A percentile compares a stretch with the other conserved stretches of the same genome.
Evolutionary conservation across 2,329 filamentous ascomycete species (phyloP).

Genomic region (Paecilomyces dactylethromorphus): DNA sequence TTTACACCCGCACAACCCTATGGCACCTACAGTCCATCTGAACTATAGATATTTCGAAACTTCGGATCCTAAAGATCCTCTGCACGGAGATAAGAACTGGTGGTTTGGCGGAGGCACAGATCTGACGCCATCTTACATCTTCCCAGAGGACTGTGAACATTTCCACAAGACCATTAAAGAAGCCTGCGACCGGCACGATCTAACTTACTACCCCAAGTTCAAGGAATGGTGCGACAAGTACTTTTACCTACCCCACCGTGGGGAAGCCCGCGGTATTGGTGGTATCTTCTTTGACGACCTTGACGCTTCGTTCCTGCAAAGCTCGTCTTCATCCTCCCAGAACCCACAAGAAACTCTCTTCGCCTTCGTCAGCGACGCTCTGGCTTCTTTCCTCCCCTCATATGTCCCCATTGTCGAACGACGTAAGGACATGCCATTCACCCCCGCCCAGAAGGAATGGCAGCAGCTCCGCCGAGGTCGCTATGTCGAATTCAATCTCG

Average conservation of each 20-base stretch:
- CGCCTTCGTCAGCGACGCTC: slow-evolving; percentile 76
- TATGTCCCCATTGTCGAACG: slow-evolving; percentile 85
- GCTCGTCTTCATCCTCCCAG: slow-evolving; percentile 47
- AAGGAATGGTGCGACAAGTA: slow-evolving; percentile 99
- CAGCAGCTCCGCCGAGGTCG: slow-evolving; percentile 90
- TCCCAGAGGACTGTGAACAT: slow-evolving; percentile 93
- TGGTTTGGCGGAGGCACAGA: slow-evolving; percentile 98
- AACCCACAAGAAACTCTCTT: slow-evolving; percentile 87
- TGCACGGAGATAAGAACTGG: slow-evolving; percentile 66
- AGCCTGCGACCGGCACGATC: slow-evolving; percentile 88
- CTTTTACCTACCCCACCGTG: slow-evolving; percentile 87
- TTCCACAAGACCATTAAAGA: slow-evolving; percentile 94
- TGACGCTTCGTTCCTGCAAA: slow-evolving; percentile 51
- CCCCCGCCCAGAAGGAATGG: slow-evolving; percentile 83
- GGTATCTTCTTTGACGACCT: slow-evolving; percentile 99
- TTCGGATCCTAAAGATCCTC: slow-evolving; percentile 69
- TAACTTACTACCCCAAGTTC: slow-evolving; percentile 85
- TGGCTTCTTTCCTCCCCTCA: slow-evolving; percentile 80
- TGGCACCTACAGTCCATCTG: slow-evolving; percentile 94
- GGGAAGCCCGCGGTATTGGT: slow-evolving; percentile 78
- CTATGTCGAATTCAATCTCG: slow-evolving; percentile 97
- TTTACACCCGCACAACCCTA: slow-evolving; percentile 87
- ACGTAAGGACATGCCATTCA: slow-evolving; percentile 88
- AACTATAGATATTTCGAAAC: slow-evolving; percentile 99
- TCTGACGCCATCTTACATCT: slow-evolving; percentile 86